Evolutionary conservation across 495 filamentous ascomycete genomes (phyloP), one percentile per base, ranked within the genome.

Genomic region (Aspergillus taichungensis): DNA sequence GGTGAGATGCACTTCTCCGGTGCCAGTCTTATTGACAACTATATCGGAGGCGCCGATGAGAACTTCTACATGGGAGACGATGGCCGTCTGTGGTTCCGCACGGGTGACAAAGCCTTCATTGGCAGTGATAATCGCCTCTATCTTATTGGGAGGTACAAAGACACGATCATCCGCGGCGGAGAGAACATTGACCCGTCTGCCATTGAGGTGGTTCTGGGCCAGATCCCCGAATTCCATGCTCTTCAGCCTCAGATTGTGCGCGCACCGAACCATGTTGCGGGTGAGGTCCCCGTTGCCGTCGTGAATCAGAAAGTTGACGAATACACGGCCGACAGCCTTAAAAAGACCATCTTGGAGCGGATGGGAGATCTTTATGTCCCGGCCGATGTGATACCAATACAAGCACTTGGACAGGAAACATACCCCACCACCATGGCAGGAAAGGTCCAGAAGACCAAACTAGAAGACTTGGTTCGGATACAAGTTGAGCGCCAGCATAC

Each of bases 121-220:
- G 58, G 60, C 34, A 43, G 51, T 1, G 53, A 64, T 28, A 63
- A 59, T 10, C 57, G 47, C 8, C 39, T 74, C 2, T 57, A 57
- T 10, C 55, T 76, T 11, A 37, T 66, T 35, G 71, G 73, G 5
- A 51, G 72, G 30, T 68, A 71, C 53, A 76, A 75, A 45, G 73
- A 75, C 42, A 51, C 68, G 30, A 72, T 76, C 44, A 69, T 74
- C 30, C 62, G 73, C 3, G 73, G 60, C n/a, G 71, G 71, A 6
- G 64, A 73, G 43, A 76, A 75, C 38, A 62, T 76, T 13, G 42
- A 59, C 1, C 67, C 68, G 1, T 45, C 55, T 5, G 58, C 52
- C 8, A 67, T 76, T 13, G 72, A 76, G 47, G 40, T 37, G 6
- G 30, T 54, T 42, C 14, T 59, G 54, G 46, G 54, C 32, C 43